These are phyloP conservation scores for Capillidium heterosporum DNA, from an alignment of 371 early-diverging fungal genomes.

Conservation along the genomic window DNA sequence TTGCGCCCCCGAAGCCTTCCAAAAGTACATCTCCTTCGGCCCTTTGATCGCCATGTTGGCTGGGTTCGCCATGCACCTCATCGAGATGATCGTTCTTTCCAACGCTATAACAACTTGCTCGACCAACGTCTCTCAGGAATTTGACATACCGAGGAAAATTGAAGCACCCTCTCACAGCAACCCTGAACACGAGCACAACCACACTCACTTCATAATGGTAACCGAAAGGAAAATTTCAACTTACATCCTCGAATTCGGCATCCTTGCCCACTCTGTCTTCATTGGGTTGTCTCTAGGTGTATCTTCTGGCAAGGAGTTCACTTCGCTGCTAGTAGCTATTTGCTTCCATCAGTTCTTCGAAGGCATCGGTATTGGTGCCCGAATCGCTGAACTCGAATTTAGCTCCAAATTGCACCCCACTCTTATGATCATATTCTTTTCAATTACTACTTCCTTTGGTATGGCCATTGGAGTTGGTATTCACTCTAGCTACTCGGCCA, in stretches of 20 bases:
- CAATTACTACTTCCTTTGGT: slow-evolving; percentile 56
- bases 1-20: slow-evolving; percentile 19
- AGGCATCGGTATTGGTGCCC: slow-evolving; percentile 63
- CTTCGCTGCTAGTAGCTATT: slow-evolving; percentile 55
- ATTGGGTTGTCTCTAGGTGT: slow-evolving; percentile 68
- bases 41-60: slow-evolving; percentile 32
- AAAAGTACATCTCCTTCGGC: slow-evolving; percentile 23
- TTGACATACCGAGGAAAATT: background rate
- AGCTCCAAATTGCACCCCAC: slow-evolving; percentile 15
- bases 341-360: slow-evolving; percentile 85
- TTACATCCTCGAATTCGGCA: slow-evolving; percentile 63
- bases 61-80: slow-evolving; percentile 17
- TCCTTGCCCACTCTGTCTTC: slow-evolving; percentile 70
- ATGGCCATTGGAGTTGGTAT: slow-evolving; percentile 55
- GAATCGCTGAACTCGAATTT: slow-evolving; percentile 30
- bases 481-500: slow-evolving; percentile 29
- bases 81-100: slow-evolving; percentile 14
- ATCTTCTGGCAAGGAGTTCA: slow-evolving; percentile 36
- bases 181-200: slow-evolving; percentile 9
- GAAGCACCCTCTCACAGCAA: slow-evolving; percentile 2
- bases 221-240: slow-evolving; percentile 8
- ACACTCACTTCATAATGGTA: slow-evolving; percentile 6
- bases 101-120: background rate
- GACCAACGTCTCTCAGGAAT: background rate
- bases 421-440: slow-evolving; percentile 18